phyloP scores from a whole-genome alignment of 2,329 filamentous ascomycete species.

The Fusarium lyarnte region DNA sequence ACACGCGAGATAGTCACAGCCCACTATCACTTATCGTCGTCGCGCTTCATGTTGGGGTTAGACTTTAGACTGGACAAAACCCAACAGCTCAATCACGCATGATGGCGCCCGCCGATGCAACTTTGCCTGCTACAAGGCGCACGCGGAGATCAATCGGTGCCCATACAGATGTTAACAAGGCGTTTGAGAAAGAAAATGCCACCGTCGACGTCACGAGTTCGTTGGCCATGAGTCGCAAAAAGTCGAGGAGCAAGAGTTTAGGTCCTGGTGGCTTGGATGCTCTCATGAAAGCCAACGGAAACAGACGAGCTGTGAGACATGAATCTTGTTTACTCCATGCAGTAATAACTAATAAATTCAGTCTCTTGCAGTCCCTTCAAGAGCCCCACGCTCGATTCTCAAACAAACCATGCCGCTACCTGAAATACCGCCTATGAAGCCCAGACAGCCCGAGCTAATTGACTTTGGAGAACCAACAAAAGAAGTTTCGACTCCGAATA shows the following conservation, averaged over 20 bases:
- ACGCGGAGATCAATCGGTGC: slow-evolving; percentile 77
- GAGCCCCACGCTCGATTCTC: slow-evolving; percentile 75
- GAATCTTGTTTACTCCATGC: neutral
- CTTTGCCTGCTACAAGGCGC: slow-evolving; percentile 65
- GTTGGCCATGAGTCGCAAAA: slow-evolving; percentile 65
- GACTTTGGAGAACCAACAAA: slow-evolving; percentile 25
- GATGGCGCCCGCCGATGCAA: slow-evolving; percentile 54
- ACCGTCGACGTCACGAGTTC: slow-evolving; percentile 71
- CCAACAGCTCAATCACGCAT: slow-evolving; percentile 25
- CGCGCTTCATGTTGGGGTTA: slow-evolving; percentile 31
- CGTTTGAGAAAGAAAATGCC: slow-evolving; percentile 80
- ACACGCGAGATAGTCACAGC: slow-evolving; percentile 42
- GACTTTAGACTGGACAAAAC: slow-evolving; percentile 22
- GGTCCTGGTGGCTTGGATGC: slow-evolving; percentile 90
- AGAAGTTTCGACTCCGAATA: slow-evolving; percentile 20
- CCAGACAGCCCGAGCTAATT: slow-evolving; percentile 34
- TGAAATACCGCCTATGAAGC: slow-evolving; percentile 73
- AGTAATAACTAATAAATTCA: slow-evolving; percentile 44
- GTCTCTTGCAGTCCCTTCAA: slow-evolving; percentile 65
- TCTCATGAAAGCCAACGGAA: slow-evolving; percentile 77
- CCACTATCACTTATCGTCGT: slow-evolving; percentile 40
- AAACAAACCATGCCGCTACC: slow-evolving; percentile 78
- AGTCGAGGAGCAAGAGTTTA: slow-evolving; percentile 93
- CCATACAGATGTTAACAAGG: slow-evolving; percentile 62
- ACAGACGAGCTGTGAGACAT: slow-evolving; percentile 77